Evolutionary conservation across 2,329 filamentous ascomycete genomes (phyloP).

Genomic region (Scolecobasidium constrictum): DNA sequence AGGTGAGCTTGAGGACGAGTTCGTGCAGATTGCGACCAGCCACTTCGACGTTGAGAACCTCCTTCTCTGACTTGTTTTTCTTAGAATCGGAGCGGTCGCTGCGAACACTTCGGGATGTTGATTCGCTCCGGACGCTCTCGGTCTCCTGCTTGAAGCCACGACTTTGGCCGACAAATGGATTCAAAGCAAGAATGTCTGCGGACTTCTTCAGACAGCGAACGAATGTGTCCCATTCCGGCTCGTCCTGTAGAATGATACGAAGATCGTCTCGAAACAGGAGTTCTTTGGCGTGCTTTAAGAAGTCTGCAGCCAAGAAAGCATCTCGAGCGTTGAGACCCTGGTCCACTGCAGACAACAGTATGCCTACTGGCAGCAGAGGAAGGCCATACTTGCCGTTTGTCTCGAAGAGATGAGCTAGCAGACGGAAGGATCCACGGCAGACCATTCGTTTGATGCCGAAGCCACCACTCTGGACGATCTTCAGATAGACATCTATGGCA

Average conservation of each 20-base stretch:
- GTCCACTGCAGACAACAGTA: constrained; percentile 11
- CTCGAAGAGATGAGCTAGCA: constrained; percentile 29
- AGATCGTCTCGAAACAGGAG: not conserved
- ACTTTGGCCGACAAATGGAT: not conserved
- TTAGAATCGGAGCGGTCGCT: not conserved
- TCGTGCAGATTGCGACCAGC: constrained; percentile 1
- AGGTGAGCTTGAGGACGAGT: not conserved
- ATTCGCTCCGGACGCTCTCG: not conserved
- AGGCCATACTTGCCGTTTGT: constrained; percentile 9
- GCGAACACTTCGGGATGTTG: not conserved
- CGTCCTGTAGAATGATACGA: not conserved
- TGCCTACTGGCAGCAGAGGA: constrained; percentile 10
- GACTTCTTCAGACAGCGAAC: not conserved
- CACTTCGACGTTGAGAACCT: not conserved
- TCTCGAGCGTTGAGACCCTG: constrained; percentile 4
- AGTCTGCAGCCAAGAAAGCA: constrained; percentile 2
- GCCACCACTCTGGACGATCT: constrained; percentile 36
- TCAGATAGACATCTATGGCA: constrained; percentile 54
- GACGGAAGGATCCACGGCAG: constrained; percentile 50
- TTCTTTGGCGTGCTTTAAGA: constrained; percentile 1
- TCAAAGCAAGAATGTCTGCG: not conserved
- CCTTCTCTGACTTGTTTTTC: not conserved
- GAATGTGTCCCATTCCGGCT: constrained; percentile 8
- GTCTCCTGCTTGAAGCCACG: not conserved
- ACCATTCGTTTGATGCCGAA: constrained; percentile 16